phyloP scores from a whole-genome alignment of 202 grass and related monocot species.

The Bolboschoenoplectus hybrid region DNA sequence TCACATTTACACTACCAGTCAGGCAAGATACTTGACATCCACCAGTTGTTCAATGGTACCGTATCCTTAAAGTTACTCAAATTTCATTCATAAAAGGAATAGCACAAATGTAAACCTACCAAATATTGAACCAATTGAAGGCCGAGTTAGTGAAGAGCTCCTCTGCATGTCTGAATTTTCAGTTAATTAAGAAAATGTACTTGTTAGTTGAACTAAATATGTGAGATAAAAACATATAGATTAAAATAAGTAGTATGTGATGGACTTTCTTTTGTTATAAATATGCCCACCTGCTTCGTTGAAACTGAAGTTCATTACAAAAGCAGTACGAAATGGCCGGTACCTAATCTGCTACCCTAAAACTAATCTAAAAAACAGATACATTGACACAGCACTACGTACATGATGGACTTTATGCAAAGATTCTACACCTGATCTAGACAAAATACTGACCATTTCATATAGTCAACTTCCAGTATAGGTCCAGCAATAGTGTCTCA shows the following conservation, averaged over 20 bases:
- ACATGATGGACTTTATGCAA: background rate
- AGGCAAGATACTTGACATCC: background rate
- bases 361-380: no score
- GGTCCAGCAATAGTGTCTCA: background rate
- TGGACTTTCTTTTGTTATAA: background rate
- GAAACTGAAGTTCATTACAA: background rate
- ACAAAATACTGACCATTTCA: background rate
- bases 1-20: background rate
- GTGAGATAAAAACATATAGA: slow-evolving; percentile 10
- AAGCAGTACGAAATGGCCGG: background rate
- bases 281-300: background rate
- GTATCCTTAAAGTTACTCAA: background rate
- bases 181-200: slow-evolving; percentile 40
- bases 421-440: slow-evolving; percentile 24
- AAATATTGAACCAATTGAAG: slow-evolving; percentile 81
- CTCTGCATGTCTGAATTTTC: slow-evolving; percentile 75
- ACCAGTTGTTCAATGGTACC: background rate
- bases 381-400: no score
- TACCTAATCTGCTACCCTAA: no score
- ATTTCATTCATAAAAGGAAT: slow-evolving; percentile 20
- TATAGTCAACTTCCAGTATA: background rate
- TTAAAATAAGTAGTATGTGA: background rate
- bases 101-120: slow-evolving; percentile 48
- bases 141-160: slow-evolving; percentile 67
- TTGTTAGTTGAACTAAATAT: slow-evolving; percentile 24